Evolutionary conservation across 768 basidiomycete genomes (phyloP).

Genomic region (Gyrodon lividus): DNA sequence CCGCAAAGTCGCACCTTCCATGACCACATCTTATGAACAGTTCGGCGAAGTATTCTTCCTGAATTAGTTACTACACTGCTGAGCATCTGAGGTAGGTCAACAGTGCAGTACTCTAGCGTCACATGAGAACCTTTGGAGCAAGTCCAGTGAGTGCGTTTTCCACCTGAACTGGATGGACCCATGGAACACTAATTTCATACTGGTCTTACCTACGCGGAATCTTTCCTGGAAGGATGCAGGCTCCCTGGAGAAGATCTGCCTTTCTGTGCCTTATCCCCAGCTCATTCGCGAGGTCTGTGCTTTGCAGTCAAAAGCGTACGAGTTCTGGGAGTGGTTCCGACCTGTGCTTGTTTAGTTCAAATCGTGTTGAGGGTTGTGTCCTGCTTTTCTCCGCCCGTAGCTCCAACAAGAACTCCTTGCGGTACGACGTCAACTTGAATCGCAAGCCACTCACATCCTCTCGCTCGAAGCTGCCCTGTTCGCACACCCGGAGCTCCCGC

Average conservation of each 20-base stretch:
- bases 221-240: slow-evolving; percentile 5
- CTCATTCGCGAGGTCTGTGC: slow-evolving; percentile 4
- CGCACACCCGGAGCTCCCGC: slow-evolving; percentile 63
- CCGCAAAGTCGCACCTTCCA: slow-evolving; percentile 7
- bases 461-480: slow-evolving; percentile 78
- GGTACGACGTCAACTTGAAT: slow-evolving; percentile 73
- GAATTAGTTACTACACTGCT: neutral
- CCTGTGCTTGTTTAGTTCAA: neutral
- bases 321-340: slow-evolving; percentile 5
- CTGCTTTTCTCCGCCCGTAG: slow-evolving; percentile 32
- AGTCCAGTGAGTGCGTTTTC: slow-evolving; percentile 9
- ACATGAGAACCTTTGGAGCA: slow-evolving; percentile 6
- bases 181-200: slow-evolving; percentile 1
- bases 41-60: slow-evolving; percentile 5
- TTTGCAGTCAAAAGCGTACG: slow-evolving; percentile 6
- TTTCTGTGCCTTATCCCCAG: slow-evolving; percentile 3
- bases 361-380: neutral
- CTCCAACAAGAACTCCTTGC: slow-evolving; percentile 87
- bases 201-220: slow-evolving; percentile 18
- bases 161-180: neutral
- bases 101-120: neutral
- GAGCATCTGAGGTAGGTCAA: neutral
- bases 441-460: slow-evolving; percentile 80
- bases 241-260: slow-evolving; percentile 9
- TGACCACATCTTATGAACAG: slow-evolving; percentile 7